phyloP scores from a whole-genome alignment of 495 filamentous ascomycete genomes.

The Hypomontagnella submonticulosa region DNA sequence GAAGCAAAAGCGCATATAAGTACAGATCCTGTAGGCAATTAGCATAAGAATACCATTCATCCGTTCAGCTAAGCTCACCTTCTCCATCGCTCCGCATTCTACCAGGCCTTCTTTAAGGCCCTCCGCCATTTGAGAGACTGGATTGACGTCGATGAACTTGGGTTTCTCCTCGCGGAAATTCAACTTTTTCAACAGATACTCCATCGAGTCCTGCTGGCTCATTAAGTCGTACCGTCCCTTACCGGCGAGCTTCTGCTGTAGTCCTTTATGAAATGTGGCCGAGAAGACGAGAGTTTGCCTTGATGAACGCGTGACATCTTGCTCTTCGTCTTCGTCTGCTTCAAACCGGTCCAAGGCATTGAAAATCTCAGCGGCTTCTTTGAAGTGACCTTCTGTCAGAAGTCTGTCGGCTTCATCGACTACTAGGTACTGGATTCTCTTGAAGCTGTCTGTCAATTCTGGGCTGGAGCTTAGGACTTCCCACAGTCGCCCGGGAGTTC shows the following conservation, averaged over 20 bases:
- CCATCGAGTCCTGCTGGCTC: conserved; percentile 82
- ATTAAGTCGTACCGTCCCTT: conserved; percentile 75
- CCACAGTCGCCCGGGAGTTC: conserved; percentile 93
- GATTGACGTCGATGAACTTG: conserved; percentile 92
- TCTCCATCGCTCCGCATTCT: conserved; percentile 91
- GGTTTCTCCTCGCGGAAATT: conserved; percentile 85
- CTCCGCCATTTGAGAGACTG: conserved; percentile 84
- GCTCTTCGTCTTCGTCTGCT: conserved; percentile 51
- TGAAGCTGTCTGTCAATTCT: conserved; percentile 68
- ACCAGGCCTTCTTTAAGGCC: conserved; percentile 88
- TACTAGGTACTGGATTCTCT: conserved; percentile 80
- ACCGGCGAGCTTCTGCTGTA: conserved; percentile 89
- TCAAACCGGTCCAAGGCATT: conserved; percentile 72
- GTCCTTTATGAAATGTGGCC: conserved; percentile 88
- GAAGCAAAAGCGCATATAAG: conserved; percentile 86
- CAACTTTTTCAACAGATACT: conserved; percentile 89
- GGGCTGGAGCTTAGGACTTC: conserved; percentile 79
- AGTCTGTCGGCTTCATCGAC: conserved; percentile 95
- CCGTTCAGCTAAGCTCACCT: conserved; percentile 60
- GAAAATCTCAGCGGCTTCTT: conserved; percentile 89
- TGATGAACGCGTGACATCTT: conserved; percentile 41
- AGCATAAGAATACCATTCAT: conserved; percentile 17
- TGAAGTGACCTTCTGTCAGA: conserved; percentile 92
- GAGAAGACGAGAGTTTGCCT: conserved; percentile 96
- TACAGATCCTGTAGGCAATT: conserved; percentile 76